phyloP scores from a whole-genome alignment of 768 basidiomycete genomes.

The Mycena rosella region DNA sequence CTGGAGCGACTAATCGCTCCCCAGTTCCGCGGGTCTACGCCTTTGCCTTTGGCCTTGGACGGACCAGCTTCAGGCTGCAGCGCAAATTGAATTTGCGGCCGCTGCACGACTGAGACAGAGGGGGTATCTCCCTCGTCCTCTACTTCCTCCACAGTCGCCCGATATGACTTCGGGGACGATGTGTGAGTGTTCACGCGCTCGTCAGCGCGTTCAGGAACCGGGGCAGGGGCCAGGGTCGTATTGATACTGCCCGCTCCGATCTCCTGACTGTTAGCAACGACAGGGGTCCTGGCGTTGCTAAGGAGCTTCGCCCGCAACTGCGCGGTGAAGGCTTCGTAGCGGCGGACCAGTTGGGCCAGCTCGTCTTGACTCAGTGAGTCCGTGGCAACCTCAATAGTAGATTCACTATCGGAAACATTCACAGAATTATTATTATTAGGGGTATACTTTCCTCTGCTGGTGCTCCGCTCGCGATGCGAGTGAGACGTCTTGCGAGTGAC shows the following conservation, averaged over 20 bases:
- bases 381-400: background rate
- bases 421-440: background rate
- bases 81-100: too few relatives aligned
- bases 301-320: background rate
- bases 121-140: constrained; percentile 19
- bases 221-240: background rate
- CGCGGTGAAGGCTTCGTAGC: too few relatives aligned
- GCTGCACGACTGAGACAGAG: background rate
- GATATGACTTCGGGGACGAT: background rate
- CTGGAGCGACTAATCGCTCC: background rate
- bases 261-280: background rate
- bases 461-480: too few relatives aligned
- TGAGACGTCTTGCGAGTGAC: too few relatives aligned
- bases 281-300: background rate
- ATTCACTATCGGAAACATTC: background rate
- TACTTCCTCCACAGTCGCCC: background rate
- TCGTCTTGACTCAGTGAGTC: background rate
- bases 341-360: background rate
- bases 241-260: background rate
- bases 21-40: constrained; percentile 18
- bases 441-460: background rate
- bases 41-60: constrained; percentile 27
- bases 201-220: background rate
- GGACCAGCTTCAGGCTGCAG: too few relatives aligned
- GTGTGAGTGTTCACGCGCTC: too few relatives aligned